phyloP scores from a whole-genome alignment of 1,284 basidiomycete species.

The Porogramme epimiltina region DNA sequence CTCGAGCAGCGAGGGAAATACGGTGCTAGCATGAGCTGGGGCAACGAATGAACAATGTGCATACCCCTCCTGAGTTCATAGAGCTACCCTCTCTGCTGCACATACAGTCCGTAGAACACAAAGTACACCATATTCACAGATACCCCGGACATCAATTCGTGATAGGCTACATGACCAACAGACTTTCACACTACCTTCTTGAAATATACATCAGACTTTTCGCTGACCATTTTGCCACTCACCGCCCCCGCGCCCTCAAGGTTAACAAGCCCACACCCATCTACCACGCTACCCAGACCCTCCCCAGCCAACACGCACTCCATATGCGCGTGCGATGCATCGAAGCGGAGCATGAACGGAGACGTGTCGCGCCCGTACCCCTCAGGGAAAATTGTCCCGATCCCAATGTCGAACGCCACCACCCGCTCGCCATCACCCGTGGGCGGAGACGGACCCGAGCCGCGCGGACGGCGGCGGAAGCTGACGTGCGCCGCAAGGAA shows the following conservation, averaged over 20 bases:
- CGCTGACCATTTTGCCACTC: neutral
- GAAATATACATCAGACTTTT: neutral
- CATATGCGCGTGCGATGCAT: conserved; percentile 23
- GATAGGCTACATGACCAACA: no score
- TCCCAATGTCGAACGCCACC: conserved; percentile 18
- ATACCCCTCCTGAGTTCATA: no score
- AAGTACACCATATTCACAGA: no score
- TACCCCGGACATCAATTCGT: no score
- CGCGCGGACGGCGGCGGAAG: conserved; percentile 8
- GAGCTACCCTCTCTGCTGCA: no score
- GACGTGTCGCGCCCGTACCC: conserved; percentile 30
- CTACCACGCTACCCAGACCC: neutral
- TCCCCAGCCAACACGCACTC: conserved; percentile 15
- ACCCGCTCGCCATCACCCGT: neutral
- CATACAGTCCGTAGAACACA: no score
- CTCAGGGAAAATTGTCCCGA: conserved; percentile 26
- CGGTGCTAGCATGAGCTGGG: no score
- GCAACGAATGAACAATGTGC: no score
- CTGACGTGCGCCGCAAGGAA: conserved; percentile 24
- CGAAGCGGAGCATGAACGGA: conserved; percentile 26
- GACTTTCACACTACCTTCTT: neutral
- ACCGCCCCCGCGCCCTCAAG: neutral
- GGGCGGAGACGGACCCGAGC: neutral
- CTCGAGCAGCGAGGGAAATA: no score
- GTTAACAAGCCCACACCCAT: neutral